Conservation (phyloP, 768 basidiomycete species). For the Termitomyces titanicus region DNA sequence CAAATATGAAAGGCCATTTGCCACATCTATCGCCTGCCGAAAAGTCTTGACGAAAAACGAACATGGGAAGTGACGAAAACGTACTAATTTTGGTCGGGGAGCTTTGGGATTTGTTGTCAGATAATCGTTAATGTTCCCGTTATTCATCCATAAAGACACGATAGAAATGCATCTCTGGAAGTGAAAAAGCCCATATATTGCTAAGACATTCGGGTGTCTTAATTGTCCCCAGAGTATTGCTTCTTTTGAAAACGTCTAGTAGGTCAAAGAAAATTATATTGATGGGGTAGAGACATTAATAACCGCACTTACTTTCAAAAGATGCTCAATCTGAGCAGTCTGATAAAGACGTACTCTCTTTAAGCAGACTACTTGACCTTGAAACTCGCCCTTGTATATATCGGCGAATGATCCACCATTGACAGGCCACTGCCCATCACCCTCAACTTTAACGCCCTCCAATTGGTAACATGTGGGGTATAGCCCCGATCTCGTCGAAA, state of each 20-base stretch:
- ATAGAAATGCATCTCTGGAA: neutral
- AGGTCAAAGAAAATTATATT: neutral
- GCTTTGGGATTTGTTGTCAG: neutral
- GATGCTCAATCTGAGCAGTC: neutral
- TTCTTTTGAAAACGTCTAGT: neutral
- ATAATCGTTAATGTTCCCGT: neutral
- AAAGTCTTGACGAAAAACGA: neutral
- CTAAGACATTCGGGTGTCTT: neutral
- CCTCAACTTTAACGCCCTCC: neutral
- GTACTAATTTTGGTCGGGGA: neutral
- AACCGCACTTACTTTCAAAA: neutral
- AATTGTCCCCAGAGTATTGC: neutral
- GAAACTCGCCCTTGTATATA: neutral
- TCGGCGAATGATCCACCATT: neutral
- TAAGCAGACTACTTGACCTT: neutral
- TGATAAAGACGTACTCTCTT: neutral
- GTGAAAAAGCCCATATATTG: neutral
- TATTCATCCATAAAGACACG: neutral
- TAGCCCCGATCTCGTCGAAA: neutral
- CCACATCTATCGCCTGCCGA: neutral
- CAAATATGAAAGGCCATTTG: neutral
- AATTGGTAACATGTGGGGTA: neutral
- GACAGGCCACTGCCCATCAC: neutral
- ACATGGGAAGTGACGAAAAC: neutral
- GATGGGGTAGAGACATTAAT: neutral